Conservation (phyloP, 139 green algal genomes). For the Chlorella vulgaris region DNA sequence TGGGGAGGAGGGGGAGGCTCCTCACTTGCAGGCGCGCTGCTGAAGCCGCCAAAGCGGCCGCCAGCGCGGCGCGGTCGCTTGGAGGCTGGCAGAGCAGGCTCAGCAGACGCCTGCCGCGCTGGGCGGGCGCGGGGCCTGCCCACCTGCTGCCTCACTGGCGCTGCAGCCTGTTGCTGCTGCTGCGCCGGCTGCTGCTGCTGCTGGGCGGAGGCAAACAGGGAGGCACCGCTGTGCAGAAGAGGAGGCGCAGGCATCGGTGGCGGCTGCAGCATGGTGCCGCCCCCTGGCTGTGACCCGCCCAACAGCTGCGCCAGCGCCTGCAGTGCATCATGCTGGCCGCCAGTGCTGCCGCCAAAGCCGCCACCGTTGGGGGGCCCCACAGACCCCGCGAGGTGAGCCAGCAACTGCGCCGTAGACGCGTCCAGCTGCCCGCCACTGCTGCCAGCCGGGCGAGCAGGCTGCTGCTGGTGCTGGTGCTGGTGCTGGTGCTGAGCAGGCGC, state of each 20-base stretch:
- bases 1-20: slow-evolving; percentile 3
- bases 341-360: not conserved
- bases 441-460: not conserved
- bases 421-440: too few species aligned
- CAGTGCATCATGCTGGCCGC: not conserved
- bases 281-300: too few species aligned
- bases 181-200: not conserved
- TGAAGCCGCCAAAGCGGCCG: not conserved
- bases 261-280: not conserved
- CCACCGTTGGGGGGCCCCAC: not conserved
- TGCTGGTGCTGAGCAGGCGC: not conserved
- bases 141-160: not conserved
- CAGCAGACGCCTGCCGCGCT: not conserved
- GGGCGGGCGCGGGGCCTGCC: not conserved
- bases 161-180: not conserved
- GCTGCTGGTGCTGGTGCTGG: not conserved
- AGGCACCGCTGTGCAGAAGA: not conserved
- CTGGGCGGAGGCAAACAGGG: not conserved
- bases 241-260: not conserved
- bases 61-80: not conserved
- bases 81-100: not conserved
- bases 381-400: too few species aligned
- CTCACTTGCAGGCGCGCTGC: not conserved
- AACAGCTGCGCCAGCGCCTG: not conserved
- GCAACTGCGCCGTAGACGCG: too few species aligned